phyloP scores from a whole-genome alignment of 2,329 filamentous ascomycete genomes.

The Davidsoniella virescens region DNA sequence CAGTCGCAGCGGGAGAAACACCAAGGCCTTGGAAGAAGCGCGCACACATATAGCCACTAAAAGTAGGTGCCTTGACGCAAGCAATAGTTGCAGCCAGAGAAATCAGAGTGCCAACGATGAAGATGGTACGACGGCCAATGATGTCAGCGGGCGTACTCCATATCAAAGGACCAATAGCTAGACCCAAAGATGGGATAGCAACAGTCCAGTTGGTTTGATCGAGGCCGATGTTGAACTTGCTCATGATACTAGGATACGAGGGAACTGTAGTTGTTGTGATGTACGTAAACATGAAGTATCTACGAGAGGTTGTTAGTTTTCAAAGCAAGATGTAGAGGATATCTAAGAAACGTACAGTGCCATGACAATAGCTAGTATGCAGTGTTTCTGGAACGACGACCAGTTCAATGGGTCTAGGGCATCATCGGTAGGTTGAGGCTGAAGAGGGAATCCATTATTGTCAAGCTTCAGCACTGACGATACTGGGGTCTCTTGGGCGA shows the following conservation, averaged over 20 bases:
- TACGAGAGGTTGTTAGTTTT: slow-evolving; percentile 14
- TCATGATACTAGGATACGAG: slow-evolving; percentile 33
- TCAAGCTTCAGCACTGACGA: slow-evolving; percentile 8
- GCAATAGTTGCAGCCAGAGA: slow-evolving; percentile 21
- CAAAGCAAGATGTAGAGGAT: neutral
- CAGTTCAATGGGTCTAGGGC: slow-evolving; percentile 39
- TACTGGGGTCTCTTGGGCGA: neutral
- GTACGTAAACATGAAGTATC: slow-evolving; percentile 42
- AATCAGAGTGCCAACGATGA: slow-evolving; percentile 26
- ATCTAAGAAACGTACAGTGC: slow-evolving; percentile 24
- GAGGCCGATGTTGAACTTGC: slow-evolving; percentile 27
- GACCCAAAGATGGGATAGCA: slow-evolving; percentile 32
- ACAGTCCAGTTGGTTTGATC: slow-evolving; percentile 38
- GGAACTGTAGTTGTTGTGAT: slow-evolving; percentile 40
- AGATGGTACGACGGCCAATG: slow-evolving; percentile 33
- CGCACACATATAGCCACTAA: slow-evolving; percentile 38
- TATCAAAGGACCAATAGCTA: slow-evolving; percentile 33
- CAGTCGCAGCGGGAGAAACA: slow-evolving; percentile 34
- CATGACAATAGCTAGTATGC: slow-evolving; percentile 35
- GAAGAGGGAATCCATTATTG: slow-evolving; percentile 20
- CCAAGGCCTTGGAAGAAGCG: slow-evolving; percentile 42
- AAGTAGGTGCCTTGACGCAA: slow-evolving; percentile 22
- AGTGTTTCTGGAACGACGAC: slow-evolving; percentile 29
- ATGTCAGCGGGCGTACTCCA: slow-evolving; percentile 33
- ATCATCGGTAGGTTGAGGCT: slow-evolving; percentile 24